Evolutionary conservation across 2,329 filamentous ascomycete genomes (phyloP), one percentile per base, ranked within the genome.

Genomic region (Ceratocystis harringtonii): DNA sequence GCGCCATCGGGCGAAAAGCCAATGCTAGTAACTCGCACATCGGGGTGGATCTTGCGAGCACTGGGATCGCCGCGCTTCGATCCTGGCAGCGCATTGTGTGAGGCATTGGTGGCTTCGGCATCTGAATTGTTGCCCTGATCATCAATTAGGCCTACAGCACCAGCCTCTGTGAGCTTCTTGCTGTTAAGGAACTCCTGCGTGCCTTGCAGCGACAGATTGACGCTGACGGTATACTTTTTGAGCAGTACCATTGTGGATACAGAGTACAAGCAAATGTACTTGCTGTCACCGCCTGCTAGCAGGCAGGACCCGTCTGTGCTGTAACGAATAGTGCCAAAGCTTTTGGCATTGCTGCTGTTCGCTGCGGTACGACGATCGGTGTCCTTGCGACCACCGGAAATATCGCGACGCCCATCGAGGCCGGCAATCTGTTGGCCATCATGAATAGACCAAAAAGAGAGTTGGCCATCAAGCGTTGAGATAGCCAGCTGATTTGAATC

Each of bases 261-360:
- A n/a, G 95, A 92, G 76, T 99, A 99, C 66, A 99, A 76, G 73
- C 94, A 97, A 63, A 99, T 96, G 75, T 95, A 96, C 77, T 99
- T 99, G 85, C 91, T 96, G 79, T 94, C 96, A 41, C 94, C 94
- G 61, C 85, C 92, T 0, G 92, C 94, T 50, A 99, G 79, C 10
- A 99, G 80, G 71, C 94, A 96, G 68, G 85, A 89, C 12, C 94
- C 94, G 72, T 99, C 94, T 1, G 90, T 88, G 73, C 91, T 96
- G 77, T 97, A 99, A 64, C 84, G 84, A 69, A 99, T 89, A 5
- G 88, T 88, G 71, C 83, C 87, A 77, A 96, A 99, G 69, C 85
- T 88, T 74, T 99, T 99, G 52, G 90, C 96, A 45, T 90, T 90
- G 1, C 90, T 83, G 2, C 88, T 87, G 71, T 95, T 97, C 58